Evolutionary conservation across 768 basidiomycete genomes (phyloP).

Genomic region (Wakefieldia striispora): DNA sequence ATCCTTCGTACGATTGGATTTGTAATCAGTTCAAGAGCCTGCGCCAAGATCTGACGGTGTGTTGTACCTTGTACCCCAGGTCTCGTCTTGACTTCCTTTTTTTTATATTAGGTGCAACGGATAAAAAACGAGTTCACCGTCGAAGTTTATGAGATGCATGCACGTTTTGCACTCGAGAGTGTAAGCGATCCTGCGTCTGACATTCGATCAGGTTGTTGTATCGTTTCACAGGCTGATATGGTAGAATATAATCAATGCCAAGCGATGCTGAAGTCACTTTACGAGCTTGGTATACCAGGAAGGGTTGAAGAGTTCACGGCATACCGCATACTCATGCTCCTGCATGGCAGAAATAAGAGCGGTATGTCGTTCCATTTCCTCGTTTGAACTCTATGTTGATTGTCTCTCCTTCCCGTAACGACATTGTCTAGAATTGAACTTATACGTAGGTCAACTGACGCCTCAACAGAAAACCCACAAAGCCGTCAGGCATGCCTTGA

Average conservation of each 20-base stretch:
- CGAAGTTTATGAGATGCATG: constrained; percentile 97
- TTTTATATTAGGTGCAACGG: constrained; percentile 76
- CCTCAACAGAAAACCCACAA: constrained; percentile 78
- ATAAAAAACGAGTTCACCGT: constrained; percentile 99
- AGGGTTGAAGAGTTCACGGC: constrained; percentile 96
- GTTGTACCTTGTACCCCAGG: constrained; percentile 28
- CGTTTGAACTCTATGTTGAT: constrained; percentile 1
- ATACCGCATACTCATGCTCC: constrained; percentile 93
- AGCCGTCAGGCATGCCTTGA: constrained; percentile 85
- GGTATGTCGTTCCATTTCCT: constrained; percentile 51
- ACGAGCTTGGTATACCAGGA: constrained; percentile 90
- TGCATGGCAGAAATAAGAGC: constrained; percentile 91
- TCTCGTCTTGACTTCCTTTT: constrained; percentile 6
- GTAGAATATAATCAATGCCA: constrained; percentile 99
- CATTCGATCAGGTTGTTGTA: constrained; percentile 13
- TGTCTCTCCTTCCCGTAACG: no score
- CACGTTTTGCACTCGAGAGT: constrained; percentile 91
- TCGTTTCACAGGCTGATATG: constrained; percentile 74
- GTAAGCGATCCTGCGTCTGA: constrained; percentile 41
- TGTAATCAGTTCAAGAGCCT: constrained; percentile 98
- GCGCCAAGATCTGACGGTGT: constrained; percentile 94
- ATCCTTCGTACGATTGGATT: constrained; percentile 78
- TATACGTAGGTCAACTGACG: constrained; percentile 97
- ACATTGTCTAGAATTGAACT: constrained; percentile 73
- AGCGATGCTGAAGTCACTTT: constrained; percentile 82